Base-by-base conservation (phyloP, 2,329 filamentous ascomycete genomes). In the Trichoderma breve region DNA sequence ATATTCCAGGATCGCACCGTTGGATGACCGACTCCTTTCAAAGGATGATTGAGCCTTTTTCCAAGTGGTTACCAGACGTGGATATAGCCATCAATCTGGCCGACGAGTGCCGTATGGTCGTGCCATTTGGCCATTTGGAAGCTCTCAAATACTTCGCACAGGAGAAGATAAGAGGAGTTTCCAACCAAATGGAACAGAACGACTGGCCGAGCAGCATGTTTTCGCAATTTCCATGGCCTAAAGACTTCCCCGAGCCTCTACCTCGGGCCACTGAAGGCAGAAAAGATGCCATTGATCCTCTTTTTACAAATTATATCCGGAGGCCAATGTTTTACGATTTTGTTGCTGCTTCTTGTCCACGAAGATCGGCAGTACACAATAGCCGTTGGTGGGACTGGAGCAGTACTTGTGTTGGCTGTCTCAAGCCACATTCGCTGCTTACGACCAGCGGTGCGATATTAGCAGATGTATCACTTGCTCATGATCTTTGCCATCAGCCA, bases 21-120 rank as follows among this genome's bases (percentile, higher is more conserved):
- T 79, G 79, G 75, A 74, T 82, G 70, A 75, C 85, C 64, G 80
- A 83, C 5, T 80, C 81, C 6, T 73, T 84, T 0, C 82, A 88
- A 11, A 86, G 86, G 9, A 92, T 94, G 89, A 87, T 95, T 78
- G 83, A 88, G 72, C 81, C 85, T 0, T 95, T 95, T 76, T 84
- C 89, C 2, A 81, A 91, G 74, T 89, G 91, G 78, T 83, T 96
- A 26, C 92, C 92, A 1, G 89, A 93, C 74, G 93, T 95, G 91
- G 91, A 94, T 74, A 81, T 96, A 39, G 90, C 91, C 0, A 91
- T 95, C 82, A 96, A 96, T 78, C 85, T 91, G 14, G 86, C 93
- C 81, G 89, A 91, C 76, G 88, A 90, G 76, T 88, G 88, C 66
- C 83, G 88, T 26, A 77, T 91, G 43, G 84, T 89, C 12, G 85